Evolutionary conservation across 2,329 filamentous ascomycete genomes (phyloP), one percentile per base, ranked within the genome.

Genomic region (Emmonsiellopsis sp.): DNA sequence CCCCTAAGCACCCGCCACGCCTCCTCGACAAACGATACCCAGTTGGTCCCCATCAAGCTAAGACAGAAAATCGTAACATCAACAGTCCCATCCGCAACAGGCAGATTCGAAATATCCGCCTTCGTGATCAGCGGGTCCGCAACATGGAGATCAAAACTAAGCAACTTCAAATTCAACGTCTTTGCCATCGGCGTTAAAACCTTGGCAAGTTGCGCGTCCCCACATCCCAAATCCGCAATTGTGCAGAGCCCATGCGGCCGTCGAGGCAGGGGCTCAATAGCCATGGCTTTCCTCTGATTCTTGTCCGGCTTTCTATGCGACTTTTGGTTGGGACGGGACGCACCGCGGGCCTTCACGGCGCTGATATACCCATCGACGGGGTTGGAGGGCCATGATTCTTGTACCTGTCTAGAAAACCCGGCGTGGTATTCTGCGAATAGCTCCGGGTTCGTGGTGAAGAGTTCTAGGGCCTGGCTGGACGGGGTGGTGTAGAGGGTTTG

Each of bases 1-100:
- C 90, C 91, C 65, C 89, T 86, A 57, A 98, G 79, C 50, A 97
- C 79, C 52, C 93, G 85, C 76, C 89, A 95, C 11, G 92, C 92
- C 74, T 98, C 93, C 72, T 97, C 93, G 63, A 98, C 81, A 68
- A 98, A 97, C 62, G 89, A 85, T 51, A 95, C 81, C 92, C 93
- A 98, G 74, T 98, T 98, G 53, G 93, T 98, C 65, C 93, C 93
- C 93, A 98, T 98, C 55, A 98, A 81, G 49, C 92, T 93, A 34
- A 98, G 80, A 70, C 93, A 98, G 76, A 97, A 97, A 61, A 98
- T 85, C 48, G 88, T 88, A 5, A 98, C 79, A 69, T 98, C 90
- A 57, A 90, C 84, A 57, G 80, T 83, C 44, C 83, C 85, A 61
- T 91, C 84, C 5, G 76, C 75, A 0, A 95, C 74, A 0, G 92